Conservation (phyloP, 2,329 filamentous ascomycete genomes). For the Zasmidium citrigriseum region DNA sequence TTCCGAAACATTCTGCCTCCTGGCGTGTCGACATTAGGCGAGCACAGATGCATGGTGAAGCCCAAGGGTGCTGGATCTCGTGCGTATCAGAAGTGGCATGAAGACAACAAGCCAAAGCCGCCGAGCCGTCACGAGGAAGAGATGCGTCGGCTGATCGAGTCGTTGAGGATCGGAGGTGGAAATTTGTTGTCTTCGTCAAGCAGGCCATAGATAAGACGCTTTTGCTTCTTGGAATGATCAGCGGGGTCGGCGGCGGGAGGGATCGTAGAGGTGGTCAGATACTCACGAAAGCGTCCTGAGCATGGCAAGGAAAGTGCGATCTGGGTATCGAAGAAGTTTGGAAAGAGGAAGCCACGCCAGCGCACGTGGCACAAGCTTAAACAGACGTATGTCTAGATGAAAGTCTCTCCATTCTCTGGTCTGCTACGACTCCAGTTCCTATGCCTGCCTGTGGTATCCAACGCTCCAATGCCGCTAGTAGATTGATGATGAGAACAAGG, state of each 20-base stretch:
- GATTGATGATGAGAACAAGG: not conserved
- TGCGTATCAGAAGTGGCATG: not conserved
- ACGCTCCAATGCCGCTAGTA: slow-evolving; percentile 5
- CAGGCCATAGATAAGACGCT: no score
- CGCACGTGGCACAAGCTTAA: not conserved
- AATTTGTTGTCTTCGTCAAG: no score
- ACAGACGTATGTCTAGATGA: not conserved
- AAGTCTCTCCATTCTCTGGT: not conserved
- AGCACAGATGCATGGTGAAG: not conserved
- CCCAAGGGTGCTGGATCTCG: not conserved
- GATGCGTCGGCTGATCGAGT: not conserved
- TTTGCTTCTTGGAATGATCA: no score
- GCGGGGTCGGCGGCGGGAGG: no score
- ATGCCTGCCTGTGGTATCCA: slow-evolving; percentile 8
- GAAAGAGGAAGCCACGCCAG: not conserved
- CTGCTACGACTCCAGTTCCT: not conserved
- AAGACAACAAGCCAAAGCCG: not conserved
- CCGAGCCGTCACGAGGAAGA: not conserved
- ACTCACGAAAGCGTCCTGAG: no score
- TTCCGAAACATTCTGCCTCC: not conserved
- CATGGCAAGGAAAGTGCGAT: no score
- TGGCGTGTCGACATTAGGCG: no score
- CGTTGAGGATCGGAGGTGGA: not conserved
- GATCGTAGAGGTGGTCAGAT: no score
- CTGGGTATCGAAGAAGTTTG: not conserved